Evolutionary conservation across 1,284 basidiomycete species (phyloP).

Genomic region (Volvariella volvacea): DNA sequence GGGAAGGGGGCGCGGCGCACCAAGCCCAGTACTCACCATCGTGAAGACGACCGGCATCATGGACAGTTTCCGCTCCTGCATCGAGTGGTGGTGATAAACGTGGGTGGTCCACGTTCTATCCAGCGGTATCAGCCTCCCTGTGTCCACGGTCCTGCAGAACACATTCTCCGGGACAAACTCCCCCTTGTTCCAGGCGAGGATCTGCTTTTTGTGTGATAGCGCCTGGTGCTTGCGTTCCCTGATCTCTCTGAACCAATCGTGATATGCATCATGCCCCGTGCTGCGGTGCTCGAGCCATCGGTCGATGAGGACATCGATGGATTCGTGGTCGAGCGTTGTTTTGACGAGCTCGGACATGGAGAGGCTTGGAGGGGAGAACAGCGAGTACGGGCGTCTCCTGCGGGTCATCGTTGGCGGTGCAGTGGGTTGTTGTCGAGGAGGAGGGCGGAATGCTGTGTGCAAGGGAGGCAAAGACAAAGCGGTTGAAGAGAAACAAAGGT

Average conservation of each 20-base stretch:
- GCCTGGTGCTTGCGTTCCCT: constrained; percentile 52
- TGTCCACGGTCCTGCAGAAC: constrained; percentile 70
- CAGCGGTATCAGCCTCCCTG: constrained; percentile 64
- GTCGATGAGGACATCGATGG: constrained; percentile 70
- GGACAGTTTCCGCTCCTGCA: constrained; percentile 60
- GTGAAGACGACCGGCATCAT: constrained; percentile 77
- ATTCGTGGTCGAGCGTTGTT: constrained; percentile 66
- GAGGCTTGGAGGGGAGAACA: constrained; percentile 55
- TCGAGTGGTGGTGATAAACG: constrained; percentile 67
- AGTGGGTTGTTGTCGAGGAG: constrained; percentile 6
- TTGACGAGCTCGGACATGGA: constrained; percentile 70
- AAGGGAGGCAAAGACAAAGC: background rate
- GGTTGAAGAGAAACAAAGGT: background rate
- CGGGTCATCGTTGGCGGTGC: constrained; percentile 31
- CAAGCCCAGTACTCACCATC: constrained; percentile 41
- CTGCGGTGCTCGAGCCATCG: constrained; percentile 71
- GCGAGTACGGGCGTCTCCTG: constrained; percentile 47
- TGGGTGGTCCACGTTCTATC: constrained; percentile 75
- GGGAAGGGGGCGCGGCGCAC: background rate
- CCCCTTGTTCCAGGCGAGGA: constrained; percentile 69
- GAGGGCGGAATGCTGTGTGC: constrained; percentile 5
- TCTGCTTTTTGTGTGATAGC: constrained; percentile 44
- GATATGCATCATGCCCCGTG: constrained; percentile 52
- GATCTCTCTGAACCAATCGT: constrained; percentile 66
- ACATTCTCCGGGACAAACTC: constrained; percentile 70